Evolutionary conservation across 2,329 filamentous ascomycete genomes (phyloP).

Genomic region (Nothophaeocryptopus gaeumannii): DNA sequence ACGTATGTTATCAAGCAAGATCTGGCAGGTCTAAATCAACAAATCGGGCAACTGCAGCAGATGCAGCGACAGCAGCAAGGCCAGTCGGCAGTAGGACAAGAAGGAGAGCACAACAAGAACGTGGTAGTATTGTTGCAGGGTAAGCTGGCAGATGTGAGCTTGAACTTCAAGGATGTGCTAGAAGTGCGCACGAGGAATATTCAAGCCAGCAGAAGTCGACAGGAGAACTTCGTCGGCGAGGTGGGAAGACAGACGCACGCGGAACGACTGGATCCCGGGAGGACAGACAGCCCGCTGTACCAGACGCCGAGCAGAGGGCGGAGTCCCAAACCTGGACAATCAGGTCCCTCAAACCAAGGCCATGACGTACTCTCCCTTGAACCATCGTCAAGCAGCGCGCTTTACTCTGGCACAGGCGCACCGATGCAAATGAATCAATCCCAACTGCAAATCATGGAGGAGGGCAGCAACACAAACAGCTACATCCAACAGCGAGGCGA

Average conservation of each 20-base stretch:
- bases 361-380: constrained; percentile 52
- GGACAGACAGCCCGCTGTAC: constrained; percentile 64
- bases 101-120: constrained; percentile 97
- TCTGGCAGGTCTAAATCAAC: constrained; percentile 76
- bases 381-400: constrained; percentile 35
- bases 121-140: constrained; percentile 89
- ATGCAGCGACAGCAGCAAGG: constrained; percentile 70
- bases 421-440: constrained; percentile 56
- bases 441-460: constrained; percentile 83
- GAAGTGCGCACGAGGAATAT: constrained; percentile 98
- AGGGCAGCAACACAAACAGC: constrained; percentile 76
- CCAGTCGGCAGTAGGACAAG: constrained; percentile 57
- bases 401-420: constrained; percentile 36
- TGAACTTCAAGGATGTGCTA: constrained; percentile 95
- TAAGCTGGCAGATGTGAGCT: constrained; percentile 86
- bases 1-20: constrained; percentile 99
- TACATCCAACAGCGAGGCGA: constrained; percentile 94
- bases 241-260: constrained; percentile 60
- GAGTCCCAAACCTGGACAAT: constrained; percentile 43
- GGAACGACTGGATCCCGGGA: constrained; percentile 43
- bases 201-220: constrained; percentile 84
- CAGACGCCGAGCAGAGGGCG: constrained; percentile 70
- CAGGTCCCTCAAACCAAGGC: constrained; percentile 13
- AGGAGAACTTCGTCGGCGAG: constrained; percentile 93
- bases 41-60: constrained; percentile 78